Conservation (phyloP, 2,329 filamentous ascomycete species). For the Fusarium annulatum region DNA sequence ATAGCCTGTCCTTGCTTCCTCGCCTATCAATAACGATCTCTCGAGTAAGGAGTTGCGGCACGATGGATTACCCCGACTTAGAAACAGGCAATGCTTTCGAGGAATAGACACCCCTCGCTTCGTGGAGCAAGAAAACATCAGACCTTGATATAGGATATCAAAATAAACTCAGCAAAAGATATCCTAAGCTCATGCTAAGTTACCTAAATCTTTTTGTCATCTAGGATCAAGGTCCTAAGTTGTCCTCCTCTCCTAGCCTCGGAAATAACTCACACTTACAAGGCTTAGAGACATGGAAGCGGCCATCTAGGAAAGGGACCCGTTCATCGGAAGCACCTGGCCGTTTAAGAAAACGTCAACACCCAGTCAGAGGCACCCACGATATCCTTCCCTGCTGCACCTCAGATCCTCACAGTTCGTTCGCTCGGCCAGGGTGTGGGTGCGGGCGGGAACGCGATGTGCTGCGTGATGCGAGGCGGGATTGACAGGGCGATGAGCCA, state of each 20-base stretch:
- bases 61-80: constrained; percentile 1
- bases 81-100: background rate
- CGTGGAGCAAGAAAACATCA: background rate
- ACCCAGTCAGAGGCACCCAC: constrained; percentile 36
- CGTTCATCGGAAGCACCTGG: constrained; percentile 36
- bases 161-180: background rate
- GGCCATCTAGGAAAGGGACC: constrained; percentile 11
- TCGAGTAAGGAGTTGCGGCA: background rate
- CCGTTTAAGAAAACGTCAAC: constrained; percentile 24
- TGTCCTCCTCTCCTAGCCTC: background rate
- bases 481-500: constrained; percentile 42
- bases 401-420: constrained; percentile 38
- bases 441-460: constrained; percentile 36
- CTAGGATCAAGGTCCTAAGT: background rate
- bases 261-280: constrained; percentile 3
- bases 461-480: constrained; percentile 38
- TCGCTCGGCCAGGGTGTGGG: constrained; percentile 28
- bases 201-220: background rate
- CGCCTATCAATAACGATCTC: background rate
- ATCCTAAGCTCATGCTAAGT: background rate
- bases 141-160: background rate
- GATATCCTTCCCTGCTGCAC: constrained; percentile 33
- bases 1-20: background rate
- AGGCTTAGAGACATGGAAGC: constrained; percentile 1
- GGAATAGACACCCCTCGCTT: background rate